Percentiles rank a stretch among this genome's conserved stretches.
Conservation (phyloP, 345 rosid species). For the Sonneratia caseolaris region DNA sequence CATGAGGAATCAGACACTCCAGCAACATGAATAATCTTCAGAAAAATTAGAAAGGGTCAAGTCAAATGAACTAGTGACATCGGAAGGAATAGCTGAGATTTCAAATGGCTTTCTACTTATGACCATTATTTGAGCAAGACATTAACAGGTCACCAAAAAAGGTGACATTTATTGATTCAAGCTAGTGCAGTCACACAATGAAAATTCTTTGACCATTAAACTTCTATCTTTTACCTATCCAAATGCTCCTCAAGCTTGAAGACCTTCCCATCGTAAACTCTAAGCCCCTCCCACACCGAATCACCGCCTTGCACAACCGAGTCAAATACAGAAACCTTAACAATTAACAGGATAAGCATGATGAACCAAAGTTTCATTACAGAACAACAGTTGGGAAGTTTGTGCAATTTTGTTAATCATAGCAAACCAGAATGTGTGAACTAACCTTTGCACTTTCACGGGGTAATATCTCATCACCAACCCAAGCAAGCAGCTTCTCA, state of each 20-base stretch:
- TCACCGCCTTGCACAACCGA: constrained; percentile 93
- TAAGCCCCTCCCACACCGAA: constrained; percentile 92
- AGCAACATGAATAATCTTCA: background rate
- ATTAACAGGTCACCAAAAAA: background rate
- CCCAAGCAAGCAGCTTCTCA: constrained; percentile 74
- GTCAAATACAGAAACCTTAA: constrained; percentile 82
- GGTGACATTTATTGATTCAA: background rate
- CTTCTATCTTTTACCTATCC: constrained; percentile 42
- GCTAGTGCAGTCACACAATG: background rate
- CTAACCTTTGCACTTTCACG: constrained; percentile 72
- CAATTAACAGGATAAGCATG: constrained; percentile 7
- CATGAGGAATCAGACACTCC: background rate
- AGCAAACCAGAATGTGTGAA: constrained; percentile 6
- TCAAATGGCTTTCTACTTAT: background rate
- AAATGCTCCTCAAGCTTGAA: constrained; percentile 87
- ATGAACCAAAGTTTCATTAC: background rate
- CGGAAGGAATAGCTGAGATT: background rate
- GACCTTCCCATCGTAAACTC: constrained; percentile 56
- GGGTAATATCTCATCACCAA: constrained; percentile 74
- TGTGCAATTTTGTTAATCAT: constrained; percentile 6
- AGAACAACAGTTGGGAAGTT: background rate
- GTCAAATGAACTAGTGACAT: background rate
- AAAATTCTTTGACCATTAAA: background rate
- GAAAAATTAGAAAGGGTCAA: background rate
- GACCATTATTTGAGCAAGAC: background rate